Evolutionary conservation across 2,329 filamentous ascomycete species (phyloP), one percentile per base, ranked within the genome.

Genomic region (Purpureocillium lavendulum): DNA sequence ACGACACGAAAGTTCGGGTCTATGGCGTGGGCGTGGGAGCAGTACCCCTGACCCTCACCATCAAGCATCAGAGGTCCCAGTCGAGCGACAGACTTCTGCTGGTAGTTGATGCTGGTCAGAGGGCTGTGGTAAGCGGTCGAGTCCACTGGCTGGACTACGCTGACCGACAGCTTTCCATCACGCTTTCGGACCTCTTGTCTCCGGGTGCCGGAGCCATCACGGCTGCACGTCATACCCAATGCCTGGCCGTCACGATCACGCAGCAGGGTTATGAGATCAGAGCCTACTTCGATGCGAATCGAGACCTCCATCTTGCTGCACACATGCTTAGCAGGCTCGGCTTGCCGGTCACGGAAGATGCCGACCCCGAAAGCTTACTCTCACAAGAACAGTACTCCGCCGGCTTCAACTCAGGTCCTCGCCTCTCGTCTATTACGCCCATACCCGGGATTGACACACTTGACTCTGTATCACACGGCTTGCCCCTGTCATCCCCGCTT

Each of bases 281-380:
- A 4, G 48, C 45, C 9, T 47, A 50, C 15, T 61, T 65, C 32
- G 48, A 52, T 8, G 48, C 57, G 8, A 44, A 37, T 4, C 49
- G 59, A 38, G 59, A 64, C 35, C 62, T 64, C 29, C 50, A 43
- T 17, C 39, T 63, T 13, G 43, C 55, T 2, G 47, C 56, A 4
- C 61, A 50, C 34, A 50, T 60, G 37, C 48, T 65, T 1, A 48
- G 55, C 28, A 59, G 53, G 37, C 46, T 52, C 11, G 55, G 56
- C 8, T 59, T 65, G 28, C 21, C 14, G 5, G 43, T 59, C 30
- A 44, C 45, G 24, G 46, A 54, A 4, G 39, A 45, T 16, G 41
- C 44, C 29, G 14, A 21, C 13, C n/a, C 21, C n/a, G 10, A 13
- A 12, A 26, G 33, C 7, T 15, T 33, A 42, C n/a, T 30, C 42